Percentiles rank a stretch among this genome's conserved stretches.
These are phyloP conservation scores for Chaetoscypha palmicola DNA, from an alignment of 2,329 filamentous ascomycete species.

Conservation along the genomic window DNA sequence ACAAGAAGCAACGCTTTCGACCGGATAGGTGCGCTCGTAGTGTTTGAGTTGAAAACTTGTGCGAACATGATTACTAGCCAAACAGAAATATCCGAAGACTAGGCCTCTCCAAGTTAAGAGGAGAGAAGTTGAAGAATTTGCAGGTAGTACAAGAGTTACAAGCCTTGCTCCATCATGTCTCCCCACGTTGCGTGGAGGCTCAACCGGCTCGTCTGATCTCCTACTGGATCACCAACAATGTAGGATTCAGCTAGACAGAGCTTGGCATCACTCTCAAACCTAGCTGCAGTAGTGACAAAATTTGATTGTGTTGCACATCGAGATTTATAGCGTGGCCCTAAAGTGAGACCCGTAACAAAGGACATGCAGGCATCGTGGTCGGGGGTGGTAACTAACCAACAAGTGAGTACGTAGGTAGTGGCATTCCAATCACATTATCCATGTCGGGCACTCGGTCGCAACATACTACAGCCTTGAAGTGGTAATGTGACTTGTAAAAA, in stretches of 20 bases:
- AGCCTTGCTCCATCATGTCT: too few relatives aligned
- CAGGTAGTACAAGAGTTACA: too few relatives aligned
- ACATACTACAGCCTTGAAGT: too few relatives aligned
- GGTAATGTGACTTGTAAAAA: too few relatives aligned
- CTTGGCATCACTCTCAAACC: slow-evolving; percentile 4
- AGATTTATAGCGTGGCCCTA: slow-evolving; percentile 11
- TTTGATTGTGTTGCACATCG: slow-evolving; percentile 8
- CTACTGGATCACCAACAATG: neutral
- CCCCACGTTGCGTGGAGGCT: neutral
- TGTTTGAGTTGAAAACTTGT: too few relatives aligned
- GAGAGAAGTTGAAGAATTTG: too few relatives aligned
- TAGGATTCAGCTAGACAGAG: slow-evolving; percentile 1
- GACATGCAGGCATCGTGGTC: slow-evolving; percentile 4
- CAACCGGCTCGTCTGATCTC: neutral
- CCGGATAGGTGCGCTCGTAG: too few relatives aligned
- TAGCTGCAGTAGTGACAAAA: slow-evolving; percentile 9
- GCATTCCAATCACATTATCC: neutral
- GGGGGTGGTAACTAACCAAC: neutral
- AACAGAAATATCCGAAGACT: too few relatives aligned
- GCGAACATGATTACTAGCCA: too few relatives aligned
- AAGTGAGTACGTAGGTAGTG: neutral
- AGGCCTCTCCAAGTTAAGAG: too few relatives aligned
- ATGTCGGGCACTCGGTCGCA: too few relatives aligned
- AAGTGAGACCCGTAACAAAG: slow-evolving; percentile 4
- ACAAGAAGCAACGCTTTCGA: too few relatives aligned